Base-by-base conservation (phyloP, 768 basidiomycete genomes). In the Mycena vulgaris region DNA sequence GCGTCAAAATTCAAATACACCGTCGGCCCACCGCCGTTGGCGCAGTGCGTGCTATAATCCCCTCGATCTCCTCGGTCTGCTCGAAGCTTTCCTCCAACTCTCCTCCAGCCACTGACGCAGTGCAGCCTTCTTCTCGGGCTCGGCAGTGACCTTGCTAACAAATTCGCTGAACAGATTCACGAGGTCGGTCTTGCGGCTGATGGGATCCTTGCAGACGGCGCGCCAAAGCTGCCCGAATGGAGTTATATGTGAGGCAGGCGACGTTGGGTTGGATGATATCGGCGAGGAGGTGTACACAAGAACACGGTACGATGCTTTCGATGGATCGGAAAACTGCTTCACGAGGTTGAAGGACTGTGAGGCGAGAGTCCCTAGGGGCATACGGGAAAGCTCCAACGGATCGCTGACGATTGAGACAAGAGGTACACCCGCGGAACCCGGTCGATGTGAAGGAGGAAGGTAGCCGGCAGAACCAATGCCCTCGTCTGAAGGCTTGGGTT, bases 161-260 rank as follows among this genome's bases (percentile, higher is more conserved):
- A 62, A 47, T 1, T 66, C 61, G 63, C 77, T 77, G 63, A 79
- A 79, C 21, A 72, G 68, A 42, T 75, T 56, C 19, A 74, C 68
- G 21, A 79, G 72, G 13, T 68, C 58, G 25, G 61, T 56, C 52
- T 75, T 73, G 10, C 74, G 72, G 23, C 63, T 47, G 53, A 56
- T 47, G 30, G 73, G 63, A 35, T 75, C 72, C 56, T 70, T 74
- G 72, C 77, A 79, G 19, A 79, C 78, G 13, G 78, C 77, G 33
- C 78, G 75, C 78, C 78, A 79, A 21, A 79, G 77, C 62, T 76
- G 76, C 25, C 78, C 78, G 68, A 79, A 79, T 63, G 14, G 77
- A 69, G 58, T 79, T 79, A 37, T 77, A 79, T 14, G 76, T 77
- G 61, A 79, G 74, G 17, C 72, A 67, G 39, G 70, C 69, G 60